These are phyloP conservation scores for Fusarium agapanthi DNA, from an alignment of 2,329 filamentous ascomycete genomes.

Conservation along the genomic window DNA sequence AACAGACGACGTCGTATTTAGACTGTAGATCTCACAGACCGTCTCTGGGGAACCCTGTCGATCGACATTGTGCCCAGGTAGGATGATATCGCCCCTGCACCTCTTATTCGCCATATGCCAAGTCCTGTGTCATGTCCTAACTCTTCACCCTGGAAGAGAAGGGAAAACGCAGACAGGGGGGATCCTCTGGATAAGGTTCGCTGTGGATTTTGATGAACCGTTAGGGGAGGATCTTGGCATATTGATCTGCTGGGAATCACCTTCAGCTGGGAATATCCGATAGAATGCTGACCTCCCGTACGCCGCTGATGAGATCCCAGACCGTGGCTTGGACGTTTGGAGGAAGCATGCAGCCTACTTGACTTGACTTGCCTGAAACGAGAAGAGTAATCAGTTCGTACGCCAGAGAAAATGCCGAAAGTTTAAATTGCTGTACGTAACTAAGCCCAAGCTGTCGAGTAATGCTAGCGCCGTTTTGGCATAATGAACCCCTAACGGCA, in stretches of 20 bases:
- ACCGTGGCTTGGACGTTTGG: neutral
- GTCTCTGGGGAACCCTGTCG: constrained; percentile 11
- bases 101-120: neutral
- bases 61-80: neutral
- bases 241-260: neutral
- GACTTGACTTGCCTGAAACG: neutral
- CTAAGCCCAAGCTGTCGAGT: neutral
- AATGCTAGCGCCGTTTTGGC: constrained; percentile 2
- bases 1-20: neutral
- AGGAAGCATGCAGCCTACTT: neutral
- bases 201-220: neutral
- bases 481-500: neutral
- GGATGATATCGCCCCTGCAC: neutral
- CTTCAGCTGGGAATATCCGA: neutral
- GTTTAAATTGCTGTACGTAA: neutral
- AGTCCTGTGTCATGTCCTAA: neutral
- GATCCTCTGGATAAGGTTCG: neutral
- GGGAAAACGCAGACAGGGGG: neutral
- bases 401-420: neutral
- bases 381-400: neutral
- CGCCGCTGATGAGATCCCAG: neutral
- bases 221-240: neutral
- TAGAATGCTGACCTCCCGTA: neutral
- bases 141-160: neutral
- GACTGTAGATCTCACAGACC: constrained; percentile 16